Conservation (phyloP, 2,329 filamentous ascomycete species). For the Metarhizium brunneum region DNA sequence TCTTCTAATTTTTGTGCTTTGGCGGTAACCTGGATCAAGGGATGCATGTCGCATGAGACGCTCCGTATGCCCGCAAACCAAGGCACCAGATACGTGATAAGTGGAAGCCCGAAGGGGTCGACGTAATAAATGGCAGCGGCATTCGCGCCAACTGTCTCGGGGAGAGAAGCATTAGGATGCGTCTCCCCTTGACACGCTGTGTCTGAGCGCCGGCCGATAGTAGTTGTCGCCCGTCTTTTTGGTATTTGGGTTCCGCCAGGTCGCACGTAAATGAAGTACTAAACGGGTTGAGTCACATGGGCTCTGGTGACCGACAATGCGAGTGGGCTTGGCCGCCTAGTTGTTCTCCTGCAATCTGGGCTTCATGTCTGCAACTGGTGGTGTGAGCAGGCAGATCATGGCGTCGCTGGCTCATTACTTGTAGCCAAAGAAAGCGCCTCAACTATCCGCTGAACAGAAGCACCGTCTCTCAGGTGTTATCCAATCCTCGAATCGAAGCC, state of each 20-base stretch:
- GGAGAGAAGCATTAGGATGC: not conserved
- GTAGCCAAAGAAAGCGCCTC: too few species aligned
- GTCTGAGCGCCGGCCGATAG: not conserved
- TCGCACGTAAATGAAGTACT: not conserved
- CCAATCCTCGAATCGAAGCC: too few species aligned
- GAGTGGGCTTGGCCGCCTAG: slow-evolving; percentile 7
- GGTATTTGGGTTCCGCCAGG: not conserved
- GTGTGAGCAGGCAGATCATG: not conserved
- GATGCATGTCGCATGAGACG: not conserved
- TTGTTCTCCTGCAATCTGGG: not conserved
- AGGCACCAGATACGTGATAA: not conserved
- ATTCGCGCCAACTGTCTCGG: not conserved
- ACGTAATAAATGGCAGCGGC: not conserved
- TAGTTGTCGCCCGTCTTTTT: too few species aligned
- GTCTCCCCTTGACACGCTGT: not conserved
- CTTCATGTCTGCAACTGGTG: not conserved
- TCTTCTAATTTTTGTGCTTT: not conserved
- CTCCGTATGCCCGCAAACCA: not conserved
- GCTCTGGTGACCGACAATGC: slow-evolving; percentile 6
- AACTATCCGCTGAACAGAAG: too few species aligned
- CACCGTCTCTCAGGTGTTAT: too few species aligned
- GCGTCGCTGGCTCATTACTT: too few species aligned
- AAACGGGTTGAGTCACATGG: slow-evolving; percentile 8
- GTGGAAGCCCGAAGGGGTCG: not conserved
- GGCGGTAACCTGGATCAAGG: not conserved